These are phyloP conservation scores for Geotrichum klebahnii DNA, from an alignment of 1,139 yeast species.

Conservation along the genomic window DNA sequence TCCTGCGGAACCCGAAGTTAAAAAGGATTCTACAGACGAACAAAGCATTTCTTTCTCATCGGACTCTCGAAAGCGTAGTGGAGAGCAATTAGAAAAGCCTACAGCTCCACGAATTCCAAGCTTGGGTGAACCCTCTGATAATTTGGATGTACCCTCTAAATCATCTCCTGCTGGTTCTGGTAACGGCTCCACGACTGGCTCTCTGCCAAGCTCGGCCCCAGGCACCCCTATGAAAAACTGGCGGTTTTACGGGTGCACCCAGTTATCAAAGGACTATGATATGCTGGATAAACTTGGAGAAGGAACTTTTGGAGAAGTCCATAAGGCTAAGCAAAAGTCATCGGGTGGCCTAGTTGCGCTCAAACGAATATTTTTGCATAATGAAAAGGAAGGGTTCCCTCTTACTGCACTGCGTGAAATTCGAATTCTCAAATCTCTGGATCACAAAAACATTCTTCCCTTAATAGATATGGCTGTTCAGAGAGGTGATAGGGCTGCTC, in stretches of 20 bases:
- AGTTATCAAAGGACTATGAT: constrained; percentile 44
- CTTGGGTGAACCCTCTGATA: no score
- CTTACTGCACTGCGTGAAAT: constrained; percentile 94
- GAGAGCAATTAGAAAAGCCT: no score
- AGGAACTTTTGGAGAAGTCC: constrained; percentile 84
- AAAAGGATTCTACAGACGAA: no score
- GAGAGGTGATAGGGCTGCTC: constrained; percentile 35
- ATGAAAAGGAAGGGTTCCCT: constrained; percentile 69
- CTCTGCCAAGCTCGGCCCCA: not conserved
- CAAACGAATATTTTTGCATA: constrained; percentile 76
- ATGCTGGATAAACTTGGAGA: constrained; percentile 73
- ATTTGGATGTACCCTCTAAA: not conserved
- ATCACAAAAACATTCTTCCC: constrained; percentile 68
- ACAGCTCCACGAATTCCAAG: no score
- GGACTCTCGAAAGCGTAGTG: not conserved
- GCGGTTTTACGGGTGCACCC: constrained; percentile 36
- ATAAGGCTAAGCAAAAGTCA: constrained; percentile 57
- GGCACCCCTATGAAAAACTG: constrained; percentile 2
- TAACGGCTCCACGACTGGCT: no score
- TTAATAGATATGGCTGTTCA: constrained; percentile 80
- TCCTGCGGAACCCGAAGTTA: no score
- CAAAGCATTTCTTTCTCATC: no score
- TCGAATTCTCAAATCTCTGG: constrained; percentile 67
- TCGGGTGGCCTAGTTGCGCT: constrained; percentile 67
- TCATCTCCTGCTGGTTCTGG: no score